phyloP scores from a whole-genome alignment of 75 land plant species.

The Pinus albicaulis region DNA sequence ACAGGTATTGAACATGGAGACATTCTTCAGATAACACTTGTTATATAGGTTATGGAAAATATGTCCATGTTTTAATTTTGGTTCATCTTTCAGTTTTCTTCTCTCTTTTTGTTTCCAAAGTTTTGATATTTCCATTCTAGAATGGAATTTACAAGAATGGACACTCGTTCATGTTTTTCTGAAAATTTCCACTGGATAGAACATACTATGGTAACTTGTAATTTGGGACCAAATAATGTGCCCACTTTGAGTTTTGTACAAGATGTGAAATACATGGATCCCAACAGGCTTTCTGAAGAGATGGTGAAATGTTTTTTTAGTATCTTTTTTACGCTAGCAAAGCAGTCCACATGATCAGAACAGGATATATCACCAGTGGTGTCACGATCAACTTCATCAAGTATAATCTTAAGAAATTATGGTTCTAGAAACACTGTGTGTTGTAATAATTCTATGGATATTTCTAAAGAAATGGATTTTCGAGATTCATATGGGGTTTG shows the following conservation, averaged over 20 bases:
- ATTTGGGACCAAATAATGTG: conserved; percentile 14
- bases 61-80: background rate
- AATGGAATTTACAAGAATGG: background rate
- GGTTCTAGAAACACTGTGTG: conserved; percentile 18
- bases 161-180: background rate
- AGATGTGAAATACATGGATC: conserved; percentile 15
- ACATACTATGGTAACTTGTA: conserved; percentile 1
- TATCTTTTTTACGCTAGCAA: conserved; percentile 51
- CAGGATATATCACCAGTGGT: conserved; percentile 23
- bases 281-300: conserved; percentile 71
- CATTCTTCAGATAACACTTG: background rate
- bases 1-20: conserved; percentile 3
- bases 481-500: conserved; percentile 72
- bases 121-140: background rate
- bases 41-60: background rate
- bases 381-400: conserved; percentile 40
- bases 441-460: conserved; percentile 13
- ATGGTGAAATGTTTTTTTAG: conserved; percentile 46
- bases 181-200: conserved; percentile 4
- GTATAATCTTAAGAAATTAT: conserved; percentile 48
- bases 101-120: conserved; percentile 3
- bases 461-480: conserved; percentile 8
- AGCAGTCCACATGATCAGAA: conserved; percentile 19
- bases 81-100: conserved; percentile 1
- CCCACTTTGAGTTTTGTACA: conserved; percentile 15